Base-by-base conservation (phyloP, 2,329 filamentous ascomycete genomes). In the Lasiodiplodia sp. region DNA sequence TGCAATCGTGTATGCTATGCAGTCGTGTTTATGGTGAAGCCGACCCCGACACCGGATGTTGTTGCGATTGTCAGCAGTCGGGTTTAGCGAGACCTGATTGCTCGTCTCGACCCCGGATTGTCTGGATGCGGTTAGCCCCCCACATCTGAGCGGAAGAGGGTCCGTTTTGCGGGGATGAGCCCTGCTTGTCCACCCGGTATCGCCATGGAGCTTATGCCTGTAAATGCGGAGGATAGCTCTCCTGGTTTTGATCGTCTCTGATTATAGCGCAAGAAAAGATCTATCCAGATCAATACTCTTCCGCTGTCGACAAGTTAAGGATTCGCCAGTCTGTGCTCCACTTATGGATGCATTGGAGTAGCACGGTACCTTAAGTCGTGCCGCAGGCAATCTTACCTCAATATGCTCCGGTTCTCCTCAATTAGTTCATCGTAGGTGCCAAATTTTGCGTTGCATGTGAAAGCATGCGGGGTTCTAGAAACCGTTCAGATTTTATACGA, bases 31-130 rank as follows among this genome's bases (percentile, higher is more conserved):
- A n/a, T 37, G 25, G 7, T 52, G 58, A 51, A 37, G 21, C 16
- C 16, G 5, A 2, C 57, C 8, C 57, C 57, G 57, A 62, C 57
- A 62, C 57, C 57, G 57, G 57, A 49, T 49, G 38, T 47, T 40
- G 23, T 60, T 49, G 57, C 23, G 14, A 63, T 37, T 63, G 58
- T 63, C 44, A 63, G 44, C 58, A 63, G 11, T 18, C 12, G n/a
- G 18, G 12, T 21, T 44, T 63, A 18, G 14, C 6, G 38, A 28
- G 23, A 11, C 12, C 23, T 58, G 34, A 60, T 60, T 60, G 38
- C 38, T 47, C 23, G 37, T 18, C 58, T 51, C 18, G 3, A 47
- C 40, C 58, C 44, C 40, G 44, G 47, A 28, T 64, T 64, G 28
- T 14, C 44, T 31, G 47, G 21, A 64, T 37, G 12, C n/a, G 47